These are phyloP conservation scores for Alternaria viburni DNA, from an alignment of 2,329 filamentous ascomycete species.

Conservation along the genomic window DNA sequence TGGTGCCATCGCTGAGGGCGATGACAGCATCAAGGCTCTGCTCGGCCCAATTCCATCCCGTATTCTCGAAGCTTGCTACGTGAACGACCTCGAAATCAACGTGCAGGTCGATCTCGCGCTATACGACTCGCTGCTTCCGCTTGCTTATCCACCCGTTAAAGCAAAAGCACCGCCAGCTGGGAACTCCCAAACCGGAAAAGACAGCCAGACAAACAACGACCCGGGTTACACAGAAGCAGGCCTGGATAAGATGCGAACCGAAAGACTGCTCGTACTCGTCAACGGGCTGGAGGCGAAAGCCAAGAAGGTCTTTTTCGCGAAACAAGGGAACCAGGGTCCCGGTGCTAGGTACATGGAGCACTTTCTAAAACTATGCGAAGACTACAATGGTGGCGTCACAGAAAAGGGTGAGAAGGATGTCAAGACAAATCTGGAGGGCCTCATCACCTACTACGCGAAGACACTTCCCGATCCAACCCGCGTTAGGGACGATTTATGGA, in stretches of 20 bases:
- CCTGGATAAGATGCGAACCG: slow-evolving; percentile 78
- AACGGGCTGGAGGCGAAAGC: slow-evolving; percentile 78
- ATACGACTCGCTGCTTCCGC: slow-evolving; percentile 86
- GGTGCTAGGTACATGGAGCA: slow-evolving; percentile 75
- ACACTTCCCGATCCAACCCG: slow-evolving; percentile 77
- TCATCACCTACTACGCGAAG: slow-evolving; percentile 74
- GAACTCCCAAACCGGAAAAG: slow-evolving; percentile 66
- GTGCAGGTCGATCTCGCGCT: slow-evolving; percentile 82
- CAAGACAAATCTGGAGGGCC: slow-evolving; percentile 73
- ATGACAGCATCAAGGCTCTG: slow-evolving; percentile 76
- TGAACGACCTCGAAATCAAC: slow-evolving; percentile 87
- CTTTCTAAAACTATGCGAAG: slow-evolving; percentile 85
- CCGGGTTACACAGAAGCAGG: slow-evolving; percentile 59
- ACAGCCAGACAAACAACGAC: slow-evolving; percentile 59
- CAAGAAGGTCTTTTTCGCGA: slow-evolving; percentile 85
- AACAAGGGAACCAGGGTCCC: slow-evolving; percentile 78
- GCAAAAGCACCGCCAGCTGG: slow-evolving; percentile 57
- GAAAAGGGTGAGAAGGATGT: slow-evolving; percentile 70
- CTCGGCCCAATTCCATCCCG: slow-evolving; percentile 82
- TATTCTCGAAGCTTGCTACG: slow-evolving; percentile 87
- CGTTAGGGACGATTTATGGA: slow-evolving; percentile 79
- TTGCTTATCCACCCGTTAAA: slow-evolving; percentile 81
- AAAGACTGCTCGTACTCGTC: slow-evolving; percentile 82
- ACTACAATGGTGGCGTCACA: slow-evolving; percentile 86
- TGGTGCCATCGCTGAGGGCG: slow-evolving; percentile 82